These are phyloP conservation scores for Debaryomyces sp. DNA, from an alignment of 1,139 yeast genomes.

Conservation along the genomic window DNA sequence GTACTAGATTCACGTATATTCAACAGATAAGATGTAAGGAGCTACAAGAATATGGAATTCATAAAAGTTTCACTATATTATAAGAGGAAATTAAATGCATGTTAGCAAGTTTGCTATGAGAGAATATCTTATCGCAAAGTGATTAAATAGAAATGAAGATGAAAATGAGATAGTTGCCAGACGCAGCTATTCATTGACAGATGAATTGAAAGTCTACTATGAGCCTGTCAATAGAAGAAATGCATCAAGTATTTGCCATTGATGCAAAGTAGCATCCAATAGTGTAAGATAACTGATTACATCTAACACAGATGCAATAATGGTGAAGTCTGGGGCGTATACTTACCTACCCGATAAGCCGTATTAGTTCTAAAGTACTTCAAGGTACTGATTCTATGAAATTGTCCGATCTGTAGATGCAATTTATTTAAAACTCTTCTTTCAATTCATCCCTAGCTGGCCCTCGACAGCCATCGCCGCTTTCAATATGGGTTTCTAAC, in stretches of 20 bases:
- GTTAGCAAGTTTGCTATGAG: neutral
- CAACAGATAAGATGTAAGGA: neutral
- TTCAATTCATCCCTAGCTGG: conserved; percentile 23
- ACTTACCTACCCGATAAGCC: neutral
- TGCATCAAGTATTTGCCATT: neutral
- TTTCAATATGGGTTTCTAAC: conserved; percentile 54
- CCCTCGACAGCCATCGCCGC: conserved; percentile 44
- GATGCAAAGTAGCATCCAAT: neutral
- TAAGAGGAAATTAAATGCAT: neutral
- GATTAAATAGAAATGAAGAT: neutral
- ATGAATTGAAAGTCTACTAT: neutral
- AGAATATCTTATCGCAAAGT: neutral
- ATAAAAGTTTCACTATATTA: neutral
- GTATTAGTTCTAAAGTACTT: neutral
- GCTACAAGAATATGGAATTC: neutral
- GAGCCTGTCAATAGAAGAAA: neutral
- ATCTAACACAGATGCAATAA: neutral
- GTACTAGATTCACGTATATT: too few species aligned
- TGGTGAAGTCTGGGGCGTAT: neutral
- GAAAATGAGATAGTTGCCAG: neutral
- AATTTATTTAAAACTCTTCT: neutral
- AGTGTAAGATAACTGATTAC: neutral
- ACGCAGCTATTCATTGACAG: neutral
- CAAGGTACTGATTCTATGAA: neutral
- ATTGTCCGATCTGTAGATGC: neutral